A percentile compares a stretch with the other conserved stretches of the same genome.
phyloP scores from a whole-genome alignment of 2,329 filamentous ascomycete species.

The Aspergillus fumigatus region DNA sequence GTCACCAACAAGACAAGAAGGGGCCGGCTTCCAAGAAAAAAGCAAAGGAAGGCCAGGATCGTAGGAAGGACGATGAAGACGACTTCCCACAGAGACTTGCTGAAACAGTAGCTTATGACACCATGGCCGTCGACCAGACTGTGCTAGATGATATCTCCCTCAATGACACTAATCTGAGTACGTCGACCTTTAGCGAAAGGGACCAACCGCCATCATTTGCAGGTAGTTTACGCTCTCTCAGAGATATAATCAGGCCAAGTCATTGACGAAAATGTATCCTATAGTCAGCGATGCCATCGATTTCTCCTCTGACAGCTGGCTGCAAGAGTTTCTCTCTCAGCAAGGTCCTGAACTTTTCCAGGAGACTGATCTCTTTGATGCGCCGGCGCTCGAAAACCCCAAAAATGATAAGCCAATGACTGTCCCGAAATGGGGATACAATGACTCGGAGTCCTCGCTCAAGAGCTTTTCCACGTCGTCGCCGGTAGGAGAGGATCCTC shows the following conservation, averaged over 20 bases:
- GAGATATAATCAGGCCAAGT: background rate
- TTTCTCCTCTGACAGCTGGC: conserved; percentile 23
- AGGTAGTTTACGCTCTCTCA: conserved; percentile 1
- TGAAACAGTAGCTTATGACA: conserved; percentile 4
- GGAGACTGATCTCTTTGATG: conserved; percentile 10
- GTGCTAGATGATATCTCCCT: conserved; percentile 6
- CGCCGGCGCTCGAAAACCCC: conserved; percentile 5
- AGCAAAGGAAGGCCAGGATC: conserved; percentile 2
- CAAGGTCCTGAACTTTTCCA: conserved; percentile 10
- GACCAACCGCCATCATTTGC: conserved; percentile 7
- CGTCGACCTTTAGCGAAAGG: conserved; percentile 8
- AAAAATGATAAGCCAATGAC: conserved; percentile 1
- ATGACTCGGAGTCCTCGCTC: background rate
- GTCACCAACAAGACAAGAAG: conserved; percentile 6
- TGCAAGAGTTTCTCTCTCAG: conserved; percentile 24
- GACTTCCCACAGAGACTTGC: background rate
- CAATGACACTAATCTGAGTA: conserved; percentile 8
- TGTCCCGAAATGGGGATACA: background rate
- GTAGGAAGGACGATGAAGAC: background rate
- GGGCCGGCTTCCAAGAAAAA: conserved; percentile 10
- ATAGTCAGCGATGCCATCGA: conserved; percentile 18
- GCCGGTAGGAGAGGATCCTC: background rate
- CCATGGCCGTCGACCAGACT: conserved; percentile 1
- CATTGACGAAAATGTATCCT: background rate
- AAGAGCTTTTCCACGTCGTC: conserved; percentile 1